These are phyloP conservation scores for Asparagopsis taxiformis DNA, from an alignment of 31 red algal genomes.

Conservation along the genomic window DNA sequence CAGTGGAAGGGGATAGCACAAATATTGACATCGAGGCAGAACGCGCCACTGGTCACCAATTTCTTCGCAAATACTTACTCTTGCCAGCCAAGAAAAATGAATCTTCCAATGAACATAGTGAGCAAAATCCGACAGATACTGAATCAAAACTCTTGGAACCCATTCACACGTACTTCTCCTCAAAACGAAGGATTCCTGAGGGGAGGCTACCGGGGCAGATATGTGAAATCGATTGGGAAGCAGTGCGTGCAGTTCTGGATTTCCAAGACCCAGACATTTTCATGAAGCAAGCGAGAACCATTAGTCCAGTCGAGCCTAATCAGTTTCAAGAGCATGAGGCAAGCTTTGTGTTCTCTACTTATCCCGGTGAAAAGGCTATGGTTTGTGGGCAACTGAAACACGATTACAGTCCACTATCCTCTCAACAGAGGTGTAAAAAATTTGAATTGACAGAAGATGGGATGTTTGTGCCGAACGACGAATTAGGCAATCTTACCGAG, in stretches of 20 bases:
- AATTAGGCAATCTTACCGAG: slow-evolving; percentile 22
- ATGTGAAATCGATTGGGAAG: slow-evolving; percentile 10
- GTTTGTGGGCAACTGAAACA: slow-evolving; percentile 36
- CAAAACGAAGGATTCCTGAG: background rate
- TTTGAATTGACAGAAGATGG: slow-evolving; percentile 43
- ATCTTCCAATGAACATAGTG: background rate
- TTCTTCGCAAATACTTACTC: slow-evolving; percentile 36
- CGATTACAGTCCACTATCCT: slow-evolving; percentile 24
- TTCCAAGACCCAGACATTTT: slow-evolving; percentile 15
- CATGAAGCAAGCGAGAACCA: slow-evolving; percentile 1
- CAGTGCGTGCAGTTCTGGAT: background rate
- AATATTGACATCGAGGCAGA: background rate
- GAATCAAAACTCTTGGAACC: background rate
- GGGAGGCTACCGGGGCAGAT: background rate
- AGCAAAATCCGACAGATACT: background rate
- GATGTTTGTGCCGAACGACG: slow-evolving; percentile 29
- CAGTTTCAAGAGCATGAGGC: slow-evolving; percentile 27
- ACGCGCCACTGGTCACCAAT: background rate
- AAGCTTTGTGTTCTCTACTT: slow-evolving; percentile 28
- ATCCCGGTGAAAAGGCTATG: slow-evolving; percentile 18
- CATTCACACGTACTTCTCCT: background rate
- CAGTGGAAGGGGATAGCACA: background rate
- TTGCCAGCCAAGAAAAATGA: slow-evolving; percentile 15
- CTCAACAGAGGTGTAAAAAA: slow-evolving; percentile 19
- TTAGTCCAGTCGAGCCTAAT: slow-evolving; percentile 5